Evolutionary conservation across 768 basidiomycete species (phyloP).

Genomic region (Chlorophyllum brunneum): DNA sequence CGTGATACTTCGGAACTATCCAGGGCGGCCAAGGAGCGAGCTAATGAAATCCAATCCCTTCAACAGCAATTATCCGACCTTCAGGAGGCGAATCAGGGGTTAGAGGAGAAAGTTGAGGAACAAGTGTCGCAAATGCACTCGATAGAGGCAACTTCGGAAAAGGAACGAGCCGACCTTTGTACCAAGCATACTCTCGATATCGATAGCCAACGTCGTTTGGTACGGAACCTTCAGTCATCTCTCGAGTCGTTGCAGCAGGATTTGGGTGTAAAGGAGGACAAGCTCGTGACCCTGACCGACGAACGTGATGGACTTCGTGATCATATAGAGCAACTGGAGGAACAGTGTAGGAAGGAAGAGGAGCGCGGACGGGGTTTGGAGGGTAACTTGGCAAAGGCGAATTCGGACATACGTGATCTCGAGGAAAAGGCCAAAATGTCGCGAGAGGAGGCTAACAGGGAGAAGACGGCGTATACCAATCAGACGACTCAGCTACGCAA

Average conservation of each 20-base stretch:
- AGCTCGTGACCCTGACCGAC: background rate
- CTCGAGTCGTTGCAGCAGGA: background rate
- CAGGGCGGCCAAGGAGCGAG: background rate
- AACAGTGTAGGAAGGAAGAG: background rate
- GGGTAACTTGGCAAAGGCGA: background rate
- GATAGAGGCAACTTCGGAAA: background rate
- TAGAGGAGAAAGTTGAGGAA: background rate
- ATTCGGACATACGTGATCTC: background rate
- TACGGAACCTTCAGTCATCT: constrained; percentile 4
- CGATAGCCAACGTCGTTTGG: background rate
- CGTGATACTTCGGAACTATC: background rate
- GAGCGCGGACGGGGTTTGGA: background rate
- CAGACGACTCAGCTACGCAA: background rate
- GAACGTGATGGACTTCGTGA: background rate
- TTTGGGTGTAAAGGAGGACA: background rate
- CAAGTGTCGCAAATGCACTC: background rate
- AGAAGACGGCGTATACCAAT: background rate
- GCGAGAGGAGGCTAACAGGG: background rate
- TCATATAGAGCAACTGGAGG: background rate
- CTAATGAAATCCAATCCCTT: background rate
- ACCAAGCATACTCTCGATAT: background rate
- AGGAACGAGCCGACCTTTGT: background rate
- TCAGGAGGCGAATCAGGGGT: background rate
- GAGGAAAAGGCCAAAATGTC: background rate
- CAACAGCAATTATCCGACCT: background rate